Evolutionary conservation across 176 grass and related monocot species (phyloP), one percentile per base, ranked within the genome.

Genomic region (Elaeis guineensis): DNA sequence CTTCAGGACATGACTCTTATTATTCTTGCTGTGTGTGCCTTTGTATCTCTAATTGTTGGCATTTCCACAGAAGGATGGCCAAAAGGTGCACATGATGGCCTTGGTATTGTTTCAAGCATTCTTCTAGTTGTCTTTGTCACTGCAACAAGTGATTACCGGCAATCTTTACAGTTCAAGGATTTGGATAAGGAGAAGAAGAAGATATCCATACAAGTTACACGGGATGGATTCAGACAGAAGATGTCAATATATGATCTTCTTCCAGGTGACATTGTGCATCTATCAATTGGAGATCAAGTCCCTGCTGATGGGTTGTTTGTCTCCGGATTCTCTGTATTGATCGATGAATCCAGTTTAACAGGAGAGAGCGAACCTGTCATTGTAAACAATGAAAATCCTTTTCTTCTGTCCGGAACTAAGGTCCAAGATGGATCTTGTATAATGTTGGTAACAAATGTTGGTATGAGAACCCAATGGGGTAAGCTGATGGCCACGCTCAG

Each of bases 121-220:
- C 75, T 90, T 61, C 72, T 96, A 19, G 91, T 96, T 39, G 91
- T 91, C 48, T 75, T 97, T 53, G 92, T 97, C 57, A 90, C 87
- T 16, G 92, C 92, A 1, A 91, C 81, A 5, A 90, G 86, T 52
- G 92, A 91, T 65, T 97, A 97, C 73, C 75, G 92, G 24, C 86
- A 97, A 54, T 97, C 87, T 17, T 72, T 91, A 56, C 92, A 90
- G 66, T 97, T 97, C 80, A 90, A 88, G 67, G 91, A 97, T 83
- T 80, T 97, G 21, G 92, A 97, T 60, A 90, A 85, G 78, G 92
- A 97, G 72, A 97, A 91, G 66, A 90, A 91, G 78, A 90, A 91
- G 74, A 91, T 97, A 78, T 80, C 69, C 5, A 77, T 91, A 48
- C 92, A 97, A 66, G 83, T 97, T 61, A 91, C 83, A 6, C 69